phyloP scores from a whole-genome alignment of 441 rosid genomes.

The Gossypium davidsonii region DNA sequence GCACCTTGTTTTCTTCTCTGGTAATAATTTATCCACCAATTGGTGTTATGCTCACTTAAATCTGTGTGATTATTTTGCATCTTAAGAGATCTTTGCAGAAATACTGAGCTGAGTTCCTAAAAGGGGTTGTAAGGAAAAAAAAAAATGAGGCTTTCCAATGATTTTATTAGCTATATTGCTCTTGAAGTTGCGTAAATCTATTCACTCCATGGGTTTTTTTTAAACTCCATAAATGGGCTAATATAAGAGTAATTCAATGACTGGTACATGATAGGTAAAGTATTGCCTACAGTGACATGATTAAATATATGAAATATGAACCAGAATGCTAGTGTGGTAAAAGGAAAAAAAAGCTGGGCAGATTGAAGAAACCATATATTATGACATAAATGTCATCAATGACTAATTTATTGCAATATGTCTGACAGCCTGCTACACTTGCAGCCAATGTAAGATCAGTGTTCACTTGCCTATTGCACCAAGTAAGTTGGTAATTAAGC shows the following conservation, averaged over 20 bases:
- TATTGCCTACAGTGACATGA: not conserved
- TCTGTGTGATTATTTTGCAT: not conserved
- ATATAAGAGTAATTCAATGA: not conserved
- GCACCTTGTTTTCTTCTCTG: constrained; percentile 83
- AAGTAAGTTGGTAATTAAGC: constrained; percentile 52
- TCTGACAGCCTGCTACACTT: constrained; percentile 68
- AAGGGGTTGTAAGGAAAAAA: not conserved
- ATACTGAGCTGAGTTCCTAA: not conserved
- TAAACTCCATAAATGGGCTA: not conserved
- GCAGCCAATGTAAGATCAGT: constrained; percentile 84
- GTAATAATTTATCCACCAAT: constrained; percentile 31
- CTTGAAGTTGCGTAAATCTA: not conserved
- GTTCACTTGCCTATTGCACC: constrained; percentile 87
- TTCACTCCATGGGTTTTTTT: not conserved
- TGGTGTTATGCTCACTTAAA: not conserved
- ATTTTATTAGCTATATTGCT: not conserved
- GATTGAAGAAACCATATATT: not conserved
- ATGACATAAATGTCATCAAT: not conserved
- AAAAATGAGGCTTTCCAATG: not conserved
- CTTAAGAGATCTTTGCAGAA: not conserved
- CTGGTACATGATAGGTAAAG: not conserved
- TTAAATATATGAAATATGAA: not conserved
- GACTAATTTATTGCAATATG: constrained; percentile 22
- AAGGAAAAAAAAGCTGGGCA: not conserved
- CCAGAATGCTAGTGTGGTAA: not conserved